Percentiles rank a stretch among this genome's conserved stretches.
These are phyloP conservation scores for Stephania yunnanensis DNA, from an alignment of 164 flowering plant species.

Conservation along the genomic window DNA sequence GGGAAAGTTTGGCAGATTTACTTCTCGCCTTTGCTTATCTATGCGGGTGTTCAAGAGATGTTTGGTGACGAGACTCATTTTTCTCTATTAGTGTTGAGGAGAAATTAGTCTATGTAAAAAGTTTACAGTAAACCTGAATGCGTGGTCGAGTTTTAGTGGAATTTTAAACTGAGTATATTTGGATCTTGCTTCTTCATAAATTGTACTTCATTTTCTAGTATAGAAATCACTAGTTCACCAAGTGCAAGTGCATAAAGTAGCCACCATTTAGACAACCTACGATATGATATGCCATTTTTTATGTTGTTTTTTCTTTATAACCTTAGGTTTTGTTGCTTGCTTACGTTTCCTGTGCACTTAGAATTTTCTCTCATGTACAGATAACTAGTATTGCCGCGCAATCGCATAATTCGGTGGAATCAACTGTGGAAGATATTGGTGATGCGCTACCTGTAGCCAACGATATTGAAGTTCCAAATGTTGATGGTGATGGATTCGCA, in stretches of 20 bases:
- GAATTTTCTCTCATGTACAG: conserved; percentile 32
- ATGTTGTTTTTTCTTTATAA: neutral
- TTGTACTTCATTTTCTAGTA: neutral
- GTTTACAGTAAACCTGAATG: no score
- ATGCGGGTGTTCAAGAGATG: no score
- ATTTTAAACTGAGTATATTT: no score
- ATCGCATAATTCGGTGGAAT: conserved; percentile 42
- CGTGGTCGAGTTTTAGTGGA: no score
- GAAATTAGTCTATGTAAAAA: no score
- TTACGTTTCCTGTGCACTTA: neutral
- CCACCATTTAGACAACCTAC: neutral
- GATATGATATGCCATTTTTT: neutral
- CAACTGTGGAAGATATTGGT: conserved; percentile 22
- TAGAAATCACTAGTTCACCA: neutral
- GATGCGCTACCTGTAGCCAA: conserved; percentile 20
- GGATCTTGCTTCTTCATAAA: no score
- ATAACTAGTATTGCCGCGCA: conserved; percentile 81
- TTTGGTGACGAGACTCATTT: no score
- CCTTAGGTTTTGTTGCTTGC: neutral
- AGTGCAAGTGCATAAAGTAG: neutral
- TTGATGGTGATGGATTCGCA: conserved; percentile 42
- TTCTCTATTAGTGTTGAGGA: no score
- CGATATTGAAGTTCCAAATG: conserved; percentile 25
- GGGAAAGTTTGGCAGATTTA: no score
- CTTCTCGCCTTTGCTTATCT: no score